These are phyloP conservation scores for Entonaema liquescens DNA, from an alignment of 495 filamentous ascomycete genomes.

Conservation along the genomic window DNA sequence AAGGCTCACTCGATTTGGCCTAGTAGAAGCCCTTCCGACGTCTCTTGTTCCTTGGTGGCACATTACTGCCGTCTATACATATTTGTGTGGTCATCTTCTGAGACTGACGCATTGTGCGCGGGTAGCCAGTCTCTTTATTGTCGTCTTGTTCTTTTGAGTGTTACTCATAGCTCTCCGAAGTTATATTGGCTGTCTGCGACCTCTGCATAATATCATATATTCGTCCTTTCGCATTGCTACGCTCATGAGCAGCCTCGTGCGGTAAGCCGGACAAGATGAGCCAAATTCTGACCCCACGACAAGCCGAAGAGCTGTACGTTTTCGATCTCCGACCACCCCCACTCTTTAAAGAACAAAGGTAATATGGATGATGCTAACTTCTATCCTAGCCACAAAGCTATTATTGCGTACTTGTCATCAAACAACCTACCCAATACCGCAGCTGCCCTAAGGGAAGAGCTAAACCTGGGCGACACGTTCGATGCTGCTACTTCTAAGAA, in stretches of 20 bases:
- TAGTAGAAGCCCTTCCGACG: background rate
- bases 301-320: conserved; percentile 89
- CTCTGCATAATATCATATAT: background rate
- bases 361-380: conserved; percentile 4
- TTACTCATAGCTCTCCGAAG: background rate
- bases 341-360: background rate
- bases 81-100: conserved; percentile 13
- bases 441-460: conserved; percentile 70
- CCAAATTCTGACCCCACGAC: conserved; percentile 77
- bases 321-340: background rate
- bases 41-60: background rate
- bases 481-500: conserved; percentile 82
- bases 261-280: conserved; percentile 64
- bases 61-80: background rate
- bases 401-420: conserved; percentile 87
- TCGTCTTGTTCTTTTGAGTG: background rate
- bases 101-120: conserved; percentile 10
- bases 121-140: conserved; percentile 17
- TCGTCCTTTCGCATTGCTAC: background rate
- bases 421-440: conserved; percentile 72
- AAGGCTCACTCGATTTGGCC: background rate
- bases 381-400: conserved; percentile 80
- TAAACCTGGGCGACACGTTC: conserved; percentile 72
- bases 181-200: conserved; percentile 1
- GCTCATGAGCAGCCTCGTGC: conserved; percentile 23